Conservation (phyloP, 148 eudicot species). For the Drosera capensis region DNA sequence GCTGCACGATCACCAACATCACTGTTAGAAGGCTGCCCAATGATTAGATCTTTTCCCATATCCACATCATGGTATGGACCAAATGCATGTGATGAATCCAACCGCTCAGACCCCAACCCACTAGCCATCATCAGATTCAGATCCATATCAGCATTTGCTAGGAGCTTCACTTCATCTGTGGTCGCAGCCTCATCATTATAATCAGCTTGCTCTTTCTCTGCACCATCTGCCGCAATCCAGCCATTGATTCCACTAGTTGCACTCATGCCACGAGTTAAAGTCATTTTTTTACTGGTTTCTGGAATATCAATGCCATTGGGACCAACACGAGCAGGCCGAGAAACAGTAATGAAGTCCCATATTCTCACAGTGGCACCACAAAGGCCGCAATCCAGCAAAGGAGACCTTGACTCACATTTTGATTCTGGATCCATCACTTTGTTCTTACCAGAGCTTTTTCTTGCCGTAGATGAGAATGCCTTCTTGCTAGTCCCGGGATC, state of each 20-base stretch:
- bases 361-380: slow-evolving; percentile 97
- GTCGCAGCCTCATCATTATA: slow-evolving; percentile 88
- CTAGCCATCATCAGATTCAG: slow-evolving; percentile 77
- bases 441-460: slow-evolving; percentile 29
- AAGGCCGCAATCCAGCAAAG: slow-evolving; percentile 84
- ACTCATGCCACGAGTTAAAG: slow-evolving; percentile 79
- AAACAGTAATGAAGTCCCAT: slow-evolving; percentile 72
- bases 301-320: slow-evolving; percentile 59
- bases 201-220: slow-evolving; percentile 63
- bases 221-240: slow-evolving; percentile 72
- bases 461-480: slow-evolving; percentile 55
- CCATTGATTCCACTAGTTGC: slow-evolving; percentile 95
- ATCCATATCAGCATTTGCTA: slow-evolving; percentile 53
- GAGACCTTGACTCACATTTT: slow-evolving; percentile 78
- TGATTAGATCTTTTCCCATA: slow-evolving; percentile 66
- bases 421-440: slow-evolving; percentile 34
- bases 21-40: slow-evolving; percentile 90
- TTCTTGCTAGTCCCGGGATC: slow-evolving; percentile 65
- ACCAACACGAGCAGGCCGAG: slow-evolving; percentile 70
- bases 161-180: slow-evolving; percentile 56
- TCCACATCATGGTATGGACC: slow-evolving; percentile 41
- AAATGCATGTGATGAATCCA: slow-evolving; percentile 30
- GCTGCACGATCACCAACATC: slow-evolving; percentile 97
- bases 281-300: slow-evolving; percentile 73
- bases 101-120: slow-evolving; percentile 44